Evolutionary conservation across 1,139 yeast genomes (phyloP), one percentile per base, ranked within the genome.

Genomic region (Saccharomycopsis hybrid): DNA sequence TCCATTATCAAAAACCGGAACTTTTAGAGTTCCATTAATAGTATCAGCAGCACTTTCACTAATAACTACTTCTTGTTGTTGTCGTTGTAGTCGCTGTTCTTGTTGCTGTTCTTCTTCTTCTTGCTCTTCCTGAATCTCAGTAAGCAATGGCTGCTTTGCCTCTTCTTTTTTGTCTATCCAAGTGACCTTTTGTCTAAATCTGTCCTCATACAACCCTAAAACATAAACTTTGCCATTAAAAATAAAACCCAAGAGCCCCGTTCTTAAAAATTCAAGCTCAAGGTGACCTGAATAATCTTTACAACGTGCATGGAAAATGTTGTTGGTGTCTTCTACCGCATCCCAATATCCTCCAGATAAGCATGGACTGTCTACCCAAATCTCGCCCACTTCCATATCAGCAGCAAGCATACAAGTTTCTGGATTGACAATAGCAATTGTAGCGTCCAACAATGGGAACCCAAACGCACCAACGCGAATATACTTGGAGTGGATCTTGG

Each of bases 341-440:
- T 88, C 92, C 81, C 88, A 88, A 60, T 85, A 87, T 0, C 96
- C 96, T 5, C 96, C 96, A 3, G 92, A 81, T 4, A 88, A 68
- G 54, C 95, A 85, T 2, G 92, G 95, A 53, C 90, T 81, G 62
- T 88, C 96, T 27, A 92, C 86, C 98, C 98, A 94, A 35, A 92
- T 84, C 64, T 92, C 99, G 27, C 98, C 98, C n/a, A 94, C 85
- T 56, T 85, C 90, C 58, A 87, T 79, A 44, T 74, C 78, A 2
- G 78, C 76, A 3, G 86, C 82, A 24, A 88, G 67, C 3, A 78
- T 66, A 33, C 82, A 75, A 54, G 87, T 85, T 56, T 94, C 98
- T 0, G 98, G 97, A 62, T 94, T 89, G 0, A 92, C 97, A 36
- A 92, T 80, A 0, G 97, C 97, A 42, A 92, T 66, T 0, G 95